These are phyloP conservation scores for Leishmania mexicana DNA, from an alignment of 208 protist genomes.

Conservation along the genomic window DNA sequence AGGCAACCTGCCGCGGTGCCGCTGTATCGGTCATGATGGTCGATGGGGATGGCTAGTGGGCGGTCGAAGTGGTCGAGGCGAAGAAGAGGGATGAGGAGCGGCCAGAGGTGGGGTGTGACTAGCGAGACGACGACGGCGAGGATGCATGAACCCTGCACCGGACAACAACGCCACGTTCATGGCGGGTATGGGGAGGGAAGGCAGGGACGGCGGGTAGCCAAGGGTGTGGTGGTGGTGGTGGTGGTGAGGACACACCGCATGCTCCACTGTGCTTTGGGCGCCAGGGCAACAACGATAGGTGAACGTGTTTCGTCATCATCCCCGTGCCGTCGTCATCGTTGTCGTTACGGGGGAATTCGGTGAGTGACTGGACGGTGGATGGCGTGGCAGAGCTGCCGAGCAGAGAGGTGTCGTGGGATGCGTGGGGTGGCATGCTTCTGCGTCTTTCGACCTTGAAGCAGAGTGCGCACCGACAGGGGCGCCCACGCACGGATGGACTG, in stretches of 20 bases:
- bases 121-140: neutral
- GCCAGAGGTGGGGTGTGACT: neutral
- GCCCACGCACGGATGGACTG: neutral
- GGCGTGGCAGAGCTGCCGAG: neutral
- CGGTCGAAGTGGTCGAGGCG: neutral
- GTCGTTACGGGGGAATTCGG: neutral
- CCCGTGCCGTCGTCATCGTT: neutral
- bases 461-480: neutral
- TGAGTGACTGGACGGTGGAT: neutral
- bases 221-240: neutral
- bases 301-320: too few relatives aligned
- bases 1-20: constrained; percentile 18
- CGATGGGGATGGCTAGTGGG: neutral
- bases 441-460: neutral
- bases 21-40: neutral
- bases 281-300: neutral
- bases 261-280: neutral
- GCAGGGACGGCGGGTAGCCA: neutral
- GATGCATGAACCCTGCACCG: neutral
- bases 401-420: neutral
- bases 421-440: neutral
- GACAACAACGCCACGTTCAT: neutral
- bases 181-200: neutral
- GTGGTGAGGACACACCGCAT: neutral
- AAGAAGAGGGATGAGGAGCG: neutral